Evolutionary conservation across 176 grass and related monocot genomes (phyloP), one percentile per base, ranked within the genome.

Genomic region (Hyparrhenia diplandra): DNA sequence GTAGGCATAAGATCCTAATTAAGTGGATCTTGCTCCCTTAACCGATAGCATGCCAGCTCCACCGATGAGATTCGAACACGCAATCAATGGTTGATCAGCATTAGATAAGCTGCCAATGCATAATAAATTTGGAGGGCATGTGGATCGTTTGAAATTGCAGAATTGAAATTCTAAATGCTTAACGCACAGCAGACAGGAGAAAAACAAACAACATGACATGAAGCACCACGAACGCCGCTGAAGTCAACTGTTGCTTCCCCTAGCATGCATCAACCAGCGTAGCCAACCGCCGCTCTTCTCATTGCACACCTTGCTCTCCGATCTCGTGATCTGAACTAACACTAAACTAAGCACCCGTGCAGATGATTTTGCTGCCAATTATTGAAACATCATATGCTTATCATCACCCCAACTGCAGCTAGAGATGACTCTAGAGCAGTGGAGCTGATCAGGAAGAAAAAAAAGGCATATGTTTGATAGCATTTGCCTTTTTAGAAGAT

Each of bases 21-120:
- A 21, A 72, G 55, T 78, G 85, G 85, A 84, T 79, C 68, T 79
- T 79, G 86, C 35, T 79, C 40, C 47, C 30, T n/a, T 59, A 73
- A 31, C 58, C 24, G 58, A 61, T 61, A 27, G 24, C 58, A 27
- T 61, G 58, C 58, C 24, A 61, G 24, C 24, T 61, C 24, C 11
- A 28, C 0, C 24, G 4, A 27, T 61, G 57, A 27, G 21, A 27
- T 60, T 27, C 0, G 21, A 9, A 55, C 57, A 42, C 60, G 79
- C 60, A n/a, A 35, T 35, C 18, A 82, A 64, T 79, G 41, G 51
- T 77, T 72, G 65, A 47, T 58, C 16, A 58, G 85, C 63, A 67
- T 73, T 72, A 34, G 74, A 59, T 27, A 24, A 24, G 21, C 9
- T 24, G 54, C 47, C 43, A 42, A 18, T 6, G 45, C 8, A 36